These are phyloP conservation scores for Manihot esculenta DNA, from an alignment of 441 rosid species.

Conservation along the genomic window DNA sequence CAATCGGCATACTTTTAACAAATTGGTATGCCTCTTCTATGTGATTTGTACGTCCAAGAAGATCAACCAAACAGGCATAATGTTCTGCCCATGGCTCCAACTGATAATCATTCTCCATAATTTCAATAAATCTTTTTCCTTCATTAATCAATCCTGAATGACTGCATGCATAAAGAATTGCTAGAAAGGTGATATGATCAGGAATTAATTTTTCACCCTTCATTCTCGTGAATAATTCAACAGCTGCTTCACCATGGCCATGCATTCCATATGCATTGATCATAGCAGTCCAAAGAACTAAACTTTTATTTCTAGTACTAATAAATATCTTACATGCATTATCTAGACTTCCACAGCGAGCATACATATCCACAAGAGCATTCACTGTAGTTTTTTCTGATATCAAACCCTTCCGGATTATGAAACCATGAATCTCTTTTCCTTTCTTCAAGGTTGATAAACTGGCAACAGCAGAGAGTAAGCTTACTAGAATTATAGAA, in stretches of 20 bases:
- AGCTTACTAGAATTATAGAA: constrained; percentile 51
- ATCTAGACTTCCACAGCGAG: constrained; percentile 69
- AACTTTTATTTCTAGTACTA: constrained; percentile 38
- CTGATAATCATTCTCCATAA: constrained; percentile 59
- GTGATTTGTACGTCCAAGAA: constrained; percentile 77
- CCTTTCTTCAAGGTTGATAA: constrained; percentile 72
- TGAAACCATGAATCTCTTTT: constrained; percentile 67
- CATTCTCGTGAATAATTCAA: constrained; percentile 59
- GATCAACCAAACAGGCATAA: constrained; percentile 79
- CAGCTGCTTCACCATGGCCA: constrained; percentile 65
- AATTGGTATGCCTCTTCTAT: constrained; percentile 72
- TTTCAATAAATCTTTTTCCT: constrained; percentile 57
- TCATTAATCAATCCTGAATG: constrained; percentile 78
- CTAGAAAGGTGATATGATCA: constrained; percentile 75
- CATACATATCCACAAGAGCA: constrained; percentile 84
- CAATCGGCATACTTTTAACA: constrained; percentile 58
- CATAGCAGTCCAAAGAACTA: constrained; percentile 74
- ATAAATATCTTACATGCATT: constrained; percentile 52
- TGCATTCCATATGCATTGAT: constrained; percentile 85
- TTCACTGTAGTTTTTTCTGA: constrained; percentile 56
- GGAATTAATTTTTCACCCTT: constrained; percentile 44
- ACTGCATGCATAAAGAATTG: constrained; percentile 80
- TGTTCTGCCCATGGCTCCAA: constrained; percentile 94
- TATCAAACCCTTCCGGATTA: constrained; percentile 53
- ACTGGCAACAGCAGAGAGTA: constrained; percentile 65